phyloP scores from a whole-genome alignment of 2,329 filamentous ascomycete genomes.

The Xylaria sp. region DNA sequence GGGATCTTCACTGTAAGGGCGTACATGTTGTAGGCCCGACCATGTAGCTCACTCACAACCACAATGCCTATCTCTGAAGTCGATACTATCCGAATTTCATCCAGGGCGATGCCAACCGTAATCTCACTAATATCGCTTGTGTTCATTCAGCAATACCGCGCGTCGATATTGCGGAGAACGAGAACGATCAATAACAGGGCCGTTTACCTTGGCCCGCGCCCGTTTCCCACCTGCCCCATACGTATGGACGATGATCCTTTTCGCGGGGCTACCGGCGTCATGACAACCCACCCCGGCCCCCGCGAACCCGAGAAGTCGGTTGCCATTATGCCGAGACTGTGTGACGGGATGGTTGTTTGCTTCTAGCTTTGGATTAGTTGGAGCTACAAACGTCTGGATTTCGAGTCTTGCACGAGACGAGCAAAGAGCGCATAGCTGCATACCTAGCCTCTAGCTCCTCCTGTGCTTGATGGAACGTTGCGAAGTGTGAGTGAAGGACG shows the following conservation, averaged over 20 bases:
- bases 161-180: neutral
- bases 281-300: neutral
- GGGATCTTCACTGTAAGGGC: no score
- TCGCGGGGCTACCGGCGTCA: neutral
- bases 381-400: neutral
- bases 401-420: neutral
- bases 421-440: neutral
- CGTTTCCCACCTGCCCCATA: slow-evolving; percentile 9
- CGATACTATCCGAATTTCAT: no score
- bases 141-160: neutral
- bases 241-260: neutral
- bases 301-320: neutral
- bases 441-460: neutral
- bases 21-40: no score
- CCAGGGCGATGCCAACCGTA: neutral
- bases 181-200: neutral
- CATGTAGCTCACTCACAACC: no score
- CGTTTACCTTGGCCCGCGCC: neutral
- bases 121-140: neutral
- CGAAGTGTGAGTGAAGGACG: neutral
- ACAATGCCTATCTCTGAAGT: no score
- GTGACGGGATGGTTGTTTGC: neutral
- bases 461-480: neutral
- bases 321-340: slow-evolving; percentile 7
- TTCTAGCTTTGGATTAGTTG: neutral